Base-by-base conservation (phyloP, 2,329 filamentous ascomycete genomes). In the Ophiostoma ulmi region DNA sequence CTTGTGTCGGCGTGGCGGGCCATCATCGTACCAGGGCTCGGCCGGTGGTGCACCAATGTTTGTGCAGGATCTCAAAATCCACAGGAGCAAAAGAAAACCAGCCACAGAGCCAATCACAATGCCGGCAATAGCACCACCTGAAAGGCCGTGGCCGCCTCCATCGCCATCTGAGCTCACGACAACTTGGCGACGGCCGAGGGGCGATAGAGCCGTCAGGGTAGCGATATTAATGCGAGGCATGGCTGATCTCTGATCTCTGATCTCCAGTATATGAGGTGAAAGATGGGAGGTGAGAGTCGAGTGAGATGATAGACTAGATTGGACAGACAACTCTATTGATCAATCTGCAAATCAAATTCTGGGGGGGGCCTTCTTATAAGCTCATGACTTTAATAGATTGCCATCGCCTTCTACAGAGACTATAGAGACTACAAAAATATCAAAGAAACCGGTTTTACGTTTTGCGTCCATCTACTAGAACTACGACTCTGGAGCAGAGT, bases 201-300 rank as follows among this genome's bases (percentile, higher is more conserved):
- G 52, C 22, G 52, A 26, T 13, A 26, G 52, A 14, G 52, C 20
- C 22, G 52, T n/a, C 52, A 58, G 3, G 52, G 52, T 17, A 14
- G 10, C n/a, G 52, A 58, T 26, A 26, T 58, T 11, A 58, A 58
- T 58, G 52, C 52, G 52, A 58, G 52, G 52, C 52, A 58, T 48
- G 5, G 20, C 17, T 55, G n/a, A 8, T 58, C 8, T 22, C 52
- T 31, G 26, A 31, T 48, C 17, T 48, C 44, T 55, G n/a, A 8
- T 58, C 8, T 22, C 52, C 8, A 26, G 31, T 58, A 14, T 26
- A 58, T 31, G 3, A 17, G 52, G 17, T 58, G 52, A 58, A 26
- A 58, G 52, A 10, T 58, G 14, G 39, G 52, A 26, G 52, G 44
- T 8, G 44, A n/a, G 44, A 48, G 17, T 48, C 17, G 44, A 20